These are phyloP conservation scores for Ogataea methylovora DNA, from an alignment of 805 yeast species.

Conservation along the genomic window DNA sequence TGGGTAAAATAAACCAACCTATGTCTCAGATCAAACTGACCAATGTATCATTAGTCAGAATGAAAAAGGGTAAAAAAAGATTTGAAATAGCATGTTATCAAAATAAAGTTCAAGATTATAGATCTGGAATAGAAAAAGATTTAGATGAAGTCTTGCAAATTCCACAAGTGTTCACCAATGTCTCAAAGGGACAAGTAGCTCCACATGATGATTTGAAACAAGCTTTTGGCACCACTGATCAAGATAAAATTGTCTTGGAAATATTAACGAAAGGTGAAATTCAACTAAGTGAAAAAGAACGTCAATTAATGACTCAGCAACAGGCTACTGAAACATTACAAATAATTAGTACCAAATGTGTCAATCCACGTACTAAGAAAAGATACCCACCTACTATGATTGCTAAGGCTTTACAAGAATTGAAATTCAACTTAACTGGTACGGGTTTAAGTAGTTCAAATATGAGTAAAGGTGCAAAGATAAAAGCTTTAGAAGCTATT, in stretches of 20 bases:
- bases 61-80: constrained; percentile 85
- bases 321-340: constrained; percentile 76
- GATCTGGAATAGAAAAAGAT: constrained; percentile 84
- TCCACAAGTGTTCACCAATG: constrained; percentile 89
- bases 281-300: constrained; percentile 88
- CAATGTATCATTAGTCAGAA: constrained; percentile 85
- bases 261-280: constrained; percentile 89
- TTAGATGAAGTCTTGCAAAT: constrained; percentile 93
- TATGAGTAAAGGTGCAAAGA: constrained; percentile 49
- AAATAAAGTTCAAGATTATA: constrained; percentile 93
- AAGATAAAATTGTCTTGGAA: constrained; percentile 68
- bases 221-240: constrained; percentile 70
- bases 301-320: constrained; percentile 67
- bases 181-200: constrained; percentile 91
- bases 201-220: constrained; percentile 72
- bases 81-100: constrained; percentile 96
- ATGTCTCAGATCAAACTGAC: constrained; percentile 83
- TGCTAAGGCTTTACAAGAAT: constrained; percentile 70
- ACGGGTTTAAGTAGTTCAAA: constrained; percentile 30
- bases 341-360: constrained; percentile 81
- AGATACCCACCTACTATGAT: constrained; percentile 94
- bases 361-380: constrained; percentile 82
- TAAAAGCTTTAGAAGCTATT: constrained; percentile 89
- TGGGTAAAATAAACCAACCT: constrained; percentile 71
- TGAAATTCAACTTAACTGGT: constrained; percentile 73